Evolutionary conservation across 140 eudicot genomes (phyloP).

Genomic region (Erigeron philadelphicus): DNA sequence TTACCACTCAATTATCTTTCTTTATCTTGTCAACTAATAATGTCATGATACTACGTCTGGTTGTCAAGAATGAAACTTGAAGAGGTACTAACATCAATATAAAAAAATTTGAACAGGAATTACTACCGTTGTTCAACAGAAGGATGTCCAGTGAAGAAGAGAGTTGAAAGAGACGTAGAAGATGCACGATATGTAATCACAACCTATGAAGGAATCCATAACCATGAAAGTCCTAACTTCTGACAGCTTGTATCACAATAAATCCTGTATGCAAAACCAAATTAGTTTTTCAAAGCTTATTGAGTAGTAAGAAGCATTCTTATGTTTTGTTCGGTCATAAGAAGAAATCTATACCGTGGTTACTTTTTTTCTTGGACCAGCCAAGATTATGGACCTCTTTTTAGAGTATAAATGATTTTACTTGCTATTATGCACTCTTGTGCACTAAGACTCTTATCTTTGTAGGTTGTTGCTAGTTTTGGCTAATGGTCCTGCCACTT

Average conservation of each 20-base stretch:
- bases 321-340: neutral
- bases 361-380: constrained; percentile 5
- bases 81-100: neutral
- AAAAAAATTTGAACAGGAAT: constrained; percentile 40
- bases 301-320: constrained; percentile 9
- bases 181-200: constrained; percentile 57
- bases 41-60: too few species aligned
- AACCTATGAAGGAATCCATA: constrained; percentile 66
- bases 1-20: too few species aligned
- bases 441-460: neutral
- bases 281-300: neutral
- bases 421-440: neutral
- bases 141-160: constrained; percentile 69
- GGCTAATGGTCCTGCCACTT: too few species aligned
- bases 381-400: constrained; percentile 14
- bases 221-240: constrained; percentile 40
- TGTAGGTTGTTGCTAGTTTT: neutral
- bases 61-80: neutral
- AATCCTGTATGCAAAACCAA: constrained; percentile 3
- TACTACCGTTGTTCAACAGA: constrained; percentile 61
- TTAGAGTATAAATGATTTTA: constrained; percentile 8
- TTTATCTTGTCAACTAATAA: too few species aligned
- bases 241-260: neutral
- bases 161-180: constrained; percentile 67
- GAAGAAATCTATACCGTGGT: constrained; percentile 12